Base-by-base conservation (phyloP, 805 yeast genomes). In the Lachancea sp. region DNA sequence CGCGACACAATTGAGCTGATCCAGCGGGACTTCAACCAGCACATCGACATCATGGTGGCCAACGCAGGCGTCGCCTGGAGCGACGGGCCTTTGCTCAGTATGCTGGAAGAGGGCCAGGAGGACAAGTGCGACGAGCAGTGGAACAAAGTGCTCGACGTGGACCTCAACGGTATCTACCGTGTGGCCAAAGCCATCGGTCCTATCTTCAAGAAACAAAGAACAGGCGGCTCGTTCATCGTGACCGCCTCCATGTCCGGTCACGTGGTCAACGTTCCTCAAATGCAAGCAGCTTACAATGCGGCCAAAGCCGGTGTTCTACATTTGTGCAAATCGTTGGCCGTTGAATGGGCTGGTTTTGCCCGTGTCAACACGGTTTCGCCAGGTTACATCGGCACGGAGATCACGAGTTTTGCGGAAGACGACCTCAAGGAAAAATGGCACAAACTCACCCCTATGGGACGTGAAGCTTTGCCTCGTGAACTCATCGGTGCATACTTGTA, bases 21-120 rank as follows among this genome's bases (percentile, higher is more conserved):
- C 51, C 76, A 71, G 50, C 53, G 66, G 48, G 95, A 86, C 58
- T 87, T 87, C 60, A 91, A 91, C 29, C 77, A 78, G 49, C 11
- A 22, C 16, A 78, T 87, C 54, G 95, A 87, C 64, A 70, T 86
- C 30, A 82, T 85, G 59, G 93, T 87, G 39, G 95, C 95, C 56
- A 87, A 87, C 63, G 96, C 96, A n/a, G 96, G 96, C 36, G 79
- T 85, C 39, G 81, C 88, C 13, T 87, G 95, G 95, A 73, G 78
- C 22, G 71, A 75, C 22, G 89, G 90, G 17, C 75, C 75, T 17
- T 60, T 79, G 50, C 60, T 77, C 43, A 75, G 73, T 45, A 67
- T 66, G 49, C 58, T 60, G 34, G 67, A 67, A 40, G 59, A 68
- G 49, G 69, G 68, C 35, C 19, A 32, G 12, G 69, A 68, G 2